Evolutionary conservation across 2,329 filamentous ascomycete species (phyloP), one percentile per base, ranked within the genome.

Genomic region (Gremmenia infestans): DNA sequence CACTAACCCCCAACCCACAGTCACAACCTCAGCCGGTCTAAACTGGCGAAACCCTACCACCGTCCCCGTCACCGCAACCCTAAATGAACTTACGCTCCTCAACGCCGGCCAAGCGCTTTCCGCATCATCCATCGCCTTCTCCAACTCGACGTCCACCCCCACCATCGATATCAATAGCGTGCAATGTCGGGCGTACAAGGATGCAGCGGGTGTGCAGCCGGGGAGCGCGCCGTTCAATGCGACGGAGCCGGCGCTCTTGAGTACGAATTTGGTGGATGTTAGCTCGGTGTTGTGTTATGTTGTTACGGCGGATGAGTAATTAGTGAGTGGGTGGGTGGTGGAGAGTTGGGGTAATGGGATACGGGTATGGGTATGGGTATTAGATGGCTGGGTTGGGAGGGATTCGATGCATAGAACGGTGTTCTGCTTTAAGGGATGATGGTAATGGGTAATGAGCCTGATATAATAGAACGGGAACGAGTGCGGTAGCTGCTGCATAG

Each of bases 241-340:
- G 2, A 36, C n/a, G 19, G 32, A 19, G 2, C 54, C 49, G 11
- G 54, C 53, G 12, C 7, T 40, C 11, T n/a, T 56, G 3, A 47
- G 39, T 23, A 56, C 49, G 14, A 56, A 56, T 37, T 45, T 56
- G 36, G 54, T n/a, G 28, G 48, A 23, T 9, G 39, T 52, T 15
- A 52, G 49, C 35, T 48, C 49, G 7, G 25, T 56, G 22, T 42
- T 56, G 49, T 56, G 54, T 23, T 52, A 56, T 43, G 40, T 56
- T 19, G 22, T 22, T 2, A 17, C 15, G 22, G 43, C 47, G 37
- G 43, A 39, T n/a, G 23, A 39, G 22, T 22, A 22, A 22, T 22
- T 3, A 3, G 22, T 22, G 2, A 22, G 4, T 22, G 22, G 4
- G 22, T 22, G 22, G 37, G 37, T 39, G 37, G 3, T 39, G 5